These are phyloP conservation scores for Besnoitia besnoiti DNA, from an alignment of 169 alveolate genomes.

Conservation along the genomic window DNA sequence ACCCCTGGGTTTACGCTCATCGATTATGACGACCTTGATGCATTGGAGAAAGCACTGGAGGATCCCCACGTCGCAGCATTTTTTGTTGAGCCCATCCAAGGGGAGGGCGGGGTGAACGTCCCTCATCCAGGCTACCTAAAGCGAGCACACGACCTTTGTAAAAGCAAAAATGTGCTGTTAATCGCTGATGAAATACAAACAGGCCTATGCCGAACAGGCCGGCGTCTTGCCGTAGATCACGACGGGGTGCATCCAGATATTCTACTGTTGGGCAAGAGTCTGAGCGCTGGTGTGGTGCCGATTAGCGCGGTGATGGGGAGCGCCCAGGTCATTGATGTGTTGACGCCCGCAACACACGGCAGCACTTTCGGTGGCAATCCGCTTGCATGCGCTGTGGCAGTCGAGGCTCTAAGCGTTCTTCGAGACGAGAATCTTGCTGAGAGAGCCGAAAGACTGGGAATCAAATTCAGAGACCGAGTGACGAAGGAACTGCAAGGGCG, in stretches of 20 bases:
- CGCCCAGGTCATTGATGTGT: slow-evolving; percentile 86
- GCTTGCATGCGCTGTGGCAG: slow-evolving; percentile 87
- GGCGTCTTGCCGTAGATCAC: slow-evolving; percentile 81
- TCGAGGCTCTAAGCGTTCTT: slow-evolving; percentile 85
- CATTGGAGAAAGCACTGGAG: slow-evolving; percentile 75
- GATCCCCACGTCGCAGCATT: slow-evolving; percentile 88
- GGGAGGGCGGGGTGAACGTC: slow-evolving; percentile 94
- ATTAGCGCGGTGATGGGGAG: slow-evolving; percentile 89
- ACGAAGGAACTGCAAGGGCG: slow-evolving; percentile 37
- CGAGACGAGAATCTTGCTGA: slow-evolving; percentile 87
- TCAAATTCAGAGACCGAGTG: neutral
- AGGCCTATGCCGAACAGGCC: slow-evolving; percentile 93
- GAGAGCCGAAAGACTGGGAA: slow-evolving; percentile 75
- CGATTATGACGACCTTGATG: slow-evolving; percentile 73
- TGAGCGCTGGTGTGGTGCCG: slow-evolving; percentile 93
- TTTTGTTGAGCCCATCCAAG: slow-evolving; percentile 93
- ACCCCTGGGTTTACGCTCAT: slow-evolving; percentile 82
- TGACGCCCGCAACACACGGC: slow-evolving; percentile 95
- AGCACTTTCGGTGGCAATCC: slow-evolving; percentile 92
- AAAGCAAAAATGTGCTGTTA: slow-evolving; percentile 75
- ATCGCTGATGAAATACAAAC: slow-evolving; percentile 92
- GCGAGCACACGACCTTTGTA: slow-evolving; percentile 84
- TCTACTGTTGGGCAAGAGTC: slow-evolving; percentile 90
- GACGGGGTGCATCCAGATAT: slow-evolving; percentile 89
- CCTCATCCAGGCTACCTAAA: slow-evolving; percentile 87